Evolutionary conservation across 305 asterid genomes (phyloP), one percentile per base, ranked within the genome.

Genomic region (Caryopteris hybrid): DNA sequence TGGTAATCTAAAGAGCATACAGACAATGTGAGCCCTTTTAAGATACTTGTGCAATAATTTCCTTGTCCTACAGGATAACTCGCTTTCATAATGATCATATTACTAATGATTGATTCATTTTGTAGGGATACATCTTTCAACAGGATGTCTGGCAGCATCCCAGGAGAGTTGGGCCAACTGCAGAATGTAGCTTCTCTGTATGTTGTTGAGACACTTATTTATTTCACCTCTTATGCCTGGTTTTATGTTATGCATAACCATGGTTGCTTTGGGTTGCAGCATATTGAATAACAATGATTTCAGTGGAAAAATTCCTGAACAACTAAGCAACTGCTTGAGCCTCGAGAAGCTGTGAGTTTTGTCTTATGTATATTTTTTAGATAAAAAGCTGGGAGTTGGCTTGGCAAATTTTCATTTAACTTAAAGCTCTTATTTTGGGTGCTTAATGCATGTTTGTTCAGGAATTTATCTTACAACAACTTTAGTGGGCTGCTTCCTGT

Each of bases 381-480:
- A 36, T 1, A 7, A 81, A 11, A 79, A 72, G 58, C 81, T 91
- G 99, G 91, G 64, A 81, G 99, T 78, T 58, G 27, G 62, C 13
- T 33, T 20, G 33, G 48, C 18, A 10, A 11, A 22, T 34, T 20
- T 48, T 31, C 0, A 14, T 61, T 59, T 43, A 11, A 51, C 29
- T 23, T 27, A 20, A 50, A 25, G 42, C 36, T 61, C 57, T 54
- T 76, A 23, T 22, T 18, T 25, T 65, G 36, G 29, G 54, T 71
- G 42, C 50, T 77, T 79, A 50, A 75, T 72, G 11, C 41, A 8
- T 67, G 9, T 51, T 69, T 47, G 18, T 50, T 6, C 82, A 95
- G 99, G 86, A 92, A 95, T 61, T 48, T 88, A 42, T 95, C 99
- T 0, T 86, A 80, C 68, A 95, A 95, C 86, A 95, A 92, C 86